Evolutionary conservation across 306 rosid species (phyloP).

Genomic region (Vigna unguiculata): DNA sequence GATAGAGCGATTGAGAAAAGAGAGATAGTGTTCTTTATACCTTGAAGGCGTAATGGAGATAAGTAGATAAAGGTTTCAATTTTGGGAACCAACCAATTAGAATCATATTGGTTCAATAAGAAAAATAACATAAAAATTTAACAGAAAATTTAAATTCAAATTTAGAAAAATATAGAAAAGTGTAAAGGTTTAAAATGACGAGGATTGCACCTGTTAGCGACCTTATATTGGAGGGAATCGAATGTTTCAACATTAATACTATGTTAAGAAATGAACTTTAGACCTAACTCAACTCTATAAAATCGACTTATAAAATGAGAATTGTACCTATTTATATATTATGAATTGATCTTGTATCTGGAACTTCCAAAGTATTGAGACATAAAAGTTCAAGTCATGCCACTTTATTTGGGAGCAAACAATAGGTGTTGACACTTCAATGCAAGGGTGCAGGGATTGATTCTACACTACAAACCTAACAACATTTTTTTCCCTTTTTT

Average conservation of each 20-base stretch:
- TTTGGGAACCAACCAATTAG: slow-evolving; percentile 40
- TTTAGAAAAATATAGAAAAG: background rate
- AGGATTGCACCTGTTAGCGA: no score
- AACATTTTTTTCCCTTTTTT: background rate
- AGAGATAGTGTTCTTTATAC: slow-evolving; percentile 20
- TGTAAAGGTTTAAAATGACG: no score
- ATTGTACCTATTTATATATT: no score
- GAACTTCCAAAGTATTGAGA: no score
- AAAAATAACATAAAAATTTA: no score
- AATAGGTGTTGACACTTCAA: slow-evolving; percentile 10
- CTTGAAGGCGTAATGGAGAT: slow-evolving; percentile 19
- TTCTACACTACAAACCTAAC: background rate
- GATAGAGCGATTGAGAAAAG: slow-evolving; percentile 16
- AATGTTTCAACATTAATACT: no score
- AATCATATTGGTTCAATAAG: slow-evolving; percentile 34
- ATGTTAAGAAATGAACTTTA: no score
- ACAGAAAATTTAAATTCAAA: no score
- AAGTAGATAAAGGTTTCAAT: slow-evolving; percentile 44
- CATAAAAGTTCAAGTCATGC: slow-evolving; percentile 34
- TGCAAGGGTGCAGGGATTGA: background rate
- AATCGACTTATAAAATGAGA: no score
- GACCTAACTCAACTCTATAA: no score
- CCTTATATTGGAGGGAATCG: no score
- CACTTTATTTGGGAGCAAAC: slow-evolving; percentile 34
- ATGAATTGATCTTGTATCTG: no score